Base-by-base conservation (phyloP, 2,329 filamentous ascomycete species). In the Epichloe gansuensis region DNA sequence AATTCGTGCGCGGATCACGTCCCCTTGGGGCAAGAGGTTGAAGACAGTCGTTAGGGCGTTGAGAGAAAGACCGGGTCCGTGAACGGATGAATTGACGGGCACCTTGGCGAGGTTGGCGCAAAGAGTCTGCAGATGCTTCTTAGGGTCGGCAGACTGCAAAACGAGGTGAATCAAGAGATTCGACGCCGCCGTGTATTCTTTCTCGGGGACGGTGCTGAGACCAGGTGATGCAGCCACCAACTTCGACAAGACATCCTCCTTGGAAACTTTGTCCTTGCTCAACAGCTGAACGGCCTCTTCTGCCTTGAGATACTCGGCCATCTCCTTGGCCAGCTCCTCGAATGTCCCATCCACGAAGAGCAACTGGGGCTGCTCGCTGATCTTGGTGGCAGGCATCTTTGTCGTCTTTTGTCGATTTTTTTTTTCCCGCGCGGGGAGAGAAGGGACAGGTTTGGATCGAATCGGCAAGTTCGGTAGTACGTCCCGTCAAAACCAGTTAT, bases 121-220 rank as follows among this genome's bases (percentile, higher is more conserved):
- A 64, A 98, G 84, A 62, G 80, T 80, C 54, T 88, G 86, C 59
- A 98, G 83, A 74, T 93, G 86, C 71, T 86, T 87, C 70, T 89
- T 85, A 59, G 86, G 80, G 61, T 90, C 87, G 62, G 86, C 81
- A 54, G 89, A 88, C 72, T 95, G 88, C 63, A 89, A 78, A 60
- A 95, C 82, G 55, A 98, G 84, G 75, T 96, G 88, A 65, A 97
- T 84, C 68, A 98, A 84, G 61, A 97, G 85, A 74, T 98, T 97
- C 74, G 96, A 96, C 55, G 91, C 89, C 54, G 91, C 85, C 55
- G 89, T 90, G 68, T 96, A 93, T 71, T 97, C 91, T 79, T 93
- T 94, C 78, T 98, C 93, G 54, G 91, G 88, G 52, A 89, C 87
- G 57, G 80, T 78, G 71, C 90, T 95, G 66, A 98, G 76, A 49